These are phyloP conservation scores for Saccharomyces hybrid DNA, from an alignment of 1,139 yeast genomes.

Conservation along the genomic window DNA sequence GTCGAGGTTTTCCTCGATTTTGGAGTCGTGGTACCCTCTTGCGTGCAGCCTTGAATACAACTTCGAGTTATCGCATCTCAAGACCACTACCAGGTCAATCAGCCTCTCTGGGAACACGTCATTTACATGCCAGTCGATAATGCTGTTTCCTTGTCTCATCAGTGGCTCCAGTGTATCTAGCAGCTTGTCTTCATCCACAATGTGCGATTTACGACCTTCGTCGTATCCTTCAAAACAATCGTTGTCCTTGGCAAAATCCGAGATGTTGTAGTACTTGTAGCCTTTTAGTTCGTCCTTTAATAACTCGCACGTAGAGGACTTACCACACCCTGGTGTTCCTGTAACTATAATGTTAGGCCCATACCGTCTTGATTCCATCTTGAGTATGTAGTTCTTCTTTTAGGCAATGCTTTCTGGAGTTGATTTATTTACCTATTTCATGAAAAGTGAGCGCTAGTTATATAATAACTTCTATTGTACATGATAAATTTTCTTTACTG, in stretches of 20 bases:
- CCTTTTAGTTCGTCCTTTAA: conserved; percentile 46
- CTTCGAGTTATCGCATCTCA: conserved; percentile 64
- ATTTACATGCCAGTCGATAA: conserved; percentile 96
- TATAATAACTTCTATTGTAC: not conserved
- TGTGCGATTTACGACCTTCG: conserved; percentile 72
- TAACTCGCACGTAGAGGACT: conserved; percentile 72
- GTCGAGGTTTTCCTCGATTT: conserved; percentile 85
- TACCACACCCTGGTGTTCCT: conserved; percentile 98
- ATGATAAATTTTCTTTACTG: not conserved
- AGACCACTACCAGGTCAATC: conserved; percentile 85
- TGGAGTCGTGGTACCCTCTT: conserved; percentile 69
- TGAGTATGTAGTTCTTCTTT: not conserved
- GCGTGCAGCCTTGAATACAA: conserved; percentile 68
- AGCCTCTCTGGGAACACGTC: conserved; percentile 90
- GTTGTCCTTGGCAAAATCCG: conserved; percentile 74
- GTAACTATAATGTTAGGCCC: conserved; percentile 80
- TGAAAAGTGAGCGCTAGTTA: not conserved
- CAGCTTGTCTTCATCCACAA: conserved; percentile 87
- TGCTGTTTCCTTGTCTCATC: conserved; percentile 72
- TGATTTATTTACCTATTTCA: not conserved
- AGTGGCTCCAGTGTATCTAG: conserved; percentile 75
- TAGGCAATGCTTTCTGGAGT: not conserved
- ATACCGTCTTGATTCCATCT: conserved; percentile 21
- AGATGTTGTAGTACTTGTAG: conserved; percentile 58
- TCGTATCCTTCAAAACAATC: conserved; percentile 80